Base-by-base conservation (phyloP, 1,284 basidiomycete species). In the Takashimella tepidaria region DNA sequence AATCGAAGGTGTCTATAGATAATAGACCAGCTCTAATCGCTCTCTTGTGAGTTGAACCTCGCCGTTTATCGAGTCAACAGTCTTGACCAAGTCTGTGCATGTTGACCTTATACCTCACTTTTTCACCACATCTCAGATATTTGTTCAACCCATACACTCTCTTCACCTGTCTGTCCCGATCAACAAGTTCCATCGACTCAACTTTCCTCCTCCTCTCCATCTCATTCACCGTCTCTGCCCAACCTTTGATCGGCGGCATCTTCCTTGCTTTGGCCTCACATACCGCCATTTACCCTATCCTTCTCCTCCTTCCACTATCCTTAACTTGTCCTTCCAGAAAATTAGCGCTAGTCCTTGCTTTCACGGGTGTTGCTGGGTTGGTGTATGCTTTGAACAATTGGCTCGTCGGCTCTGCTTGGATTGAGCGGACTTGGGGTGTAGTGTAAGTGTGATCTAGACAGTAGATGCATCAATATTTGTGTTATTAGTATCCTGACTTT, bases 81-180 rank as follows among this genome's bases (percentile, higher is more conserved):
- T n/a, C n/a, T n/a, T n/a, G n/a, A n/a, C n/a, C n/a, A n/a, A n/a
- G n/a, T n/a, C 31, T 37, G 31, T 37, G 8, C 31, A 16, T 37
- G 10, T 8, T 37, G 31, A 37, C 31, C 16, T 40, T 3, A 5
- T 16, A 37, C 31, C 8, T 37, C 8, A 37, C 31, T 16, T 37
- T 37, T 8, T 16, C 31, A 37, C 8, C 31, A 45, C 43, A 21
- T 19, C 62, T 55, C 61, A 92, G 89, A 41, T 92, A 87, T 74
- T 81, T 97, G 3, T 76, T 95, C 56, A 96, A 96, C 63, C 93
- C 93, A 3, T 93, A 95, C 70, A 77, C 88, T 4, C 72, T 93
- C 46, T 78, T 90, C 1, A 84, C 91, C 0, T 87, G 84, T 40
- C 76, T 92, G 2, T 87, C 90, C 0, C 76, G 85, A 6, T 93